Evolutionary conservation across 2,329 filamentous ascomycete genomes (phyloP).

Genomic region (Beauveria sp.): DNA sequence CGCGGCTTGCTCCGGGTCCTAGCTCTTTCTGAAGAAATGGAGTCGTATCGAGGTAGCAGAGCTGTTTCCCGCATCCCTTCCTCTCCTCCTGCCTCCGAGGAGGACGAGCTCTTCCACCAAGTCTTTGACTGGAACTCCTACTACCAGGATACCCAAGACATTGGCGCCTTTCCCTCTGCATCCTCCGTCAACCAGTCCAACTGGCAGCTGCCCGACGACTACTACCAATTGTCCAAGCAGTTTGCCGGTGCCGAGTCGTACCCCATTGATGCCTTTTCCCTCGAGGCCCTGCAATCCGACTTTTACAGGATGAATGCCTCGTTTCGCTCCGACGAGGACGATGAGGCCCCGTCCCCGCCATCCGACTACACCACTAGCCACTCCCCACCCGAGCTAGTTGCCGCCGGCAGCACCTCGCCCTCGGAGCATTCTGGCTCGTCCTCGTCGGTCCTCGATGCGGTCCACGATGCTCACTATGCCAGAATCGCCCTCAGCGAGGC

Average conservation of each 20-base stretch:
- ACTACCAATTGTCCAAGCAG: constrained; percentile 21
- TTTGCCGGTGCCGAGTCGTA: constrained; percentile 29
- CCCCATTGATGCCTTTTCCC: constrained; percentile 25
- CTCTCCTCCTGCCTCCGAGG: constrained; percentile 19
- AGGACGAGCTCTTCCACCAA: constrained; percentile 28
- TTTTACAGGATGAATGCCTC: constrained; percentile 28
- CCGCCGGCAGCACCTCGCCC: constrained; percentile 31
- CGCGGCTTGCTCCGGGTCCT: constrained; percentile 16
- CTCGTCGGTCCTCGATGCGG: constrained; percentile 22
- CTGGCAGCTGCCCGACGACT: constrained; percentile 21
- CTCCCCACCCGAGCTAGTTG: constrained; percentile 29
- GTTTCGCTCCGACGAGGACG: constrained; percentile 24
- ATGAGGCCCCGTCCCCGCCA: constrained; percentile 19
- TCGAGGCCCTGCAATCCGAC: constrained; percentile 23
- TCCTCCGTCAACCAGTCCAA: constrained; percentile 16
- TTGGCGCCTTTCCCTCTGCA: background rate
- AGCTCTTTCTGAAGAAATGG: constrained; percentile 18
- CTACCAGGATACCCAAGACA: constrained; percentile 16
- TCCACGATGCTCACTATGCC: constrained; percentile 23
- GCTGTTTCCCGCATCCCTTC: constrained; percentile 22
- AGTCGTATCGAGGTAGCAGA: constrained; percentile 7
- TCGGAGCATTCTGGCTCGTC: constrained; percentile 30
- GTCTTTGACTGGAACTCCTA: constrained; percentile 32
- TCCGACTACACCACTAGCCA: constrained; percentile 31
- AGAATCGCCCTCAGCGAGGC: constrained; percentile 27